These are phyloP conservation scores for Purpureocillium lavendulum DNA, from an alignment of 2,329 filamentous ascomycete species.

Conservation along the genomic window DNA sequence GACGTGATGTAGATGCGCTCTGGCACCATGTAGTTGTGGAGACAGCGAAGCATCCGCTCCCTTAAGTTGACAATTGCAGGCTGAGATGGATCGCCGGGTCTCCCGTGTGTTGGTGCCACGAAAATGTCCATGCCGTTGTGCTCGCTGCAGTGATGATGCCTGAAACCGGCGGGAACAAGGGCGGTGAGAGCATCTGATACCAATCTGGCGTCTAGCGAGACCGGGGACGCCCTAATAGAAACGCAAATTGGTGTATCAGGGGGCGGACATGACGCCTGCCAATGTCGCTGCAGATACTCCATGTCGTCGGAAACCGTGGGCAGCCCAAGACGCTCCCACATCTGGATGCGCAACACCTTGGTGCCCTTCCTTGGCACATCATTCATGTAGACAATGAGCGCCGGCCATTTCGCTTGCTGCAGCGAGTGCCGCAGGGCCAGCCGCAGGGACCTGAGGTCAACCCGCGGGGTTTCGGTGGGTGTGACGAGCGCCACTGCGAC, in stretches of 20 bases:
- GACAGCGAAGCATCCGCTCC: constrained; percentile 3
- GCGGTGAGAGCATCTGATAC: constrained; percentile 15
- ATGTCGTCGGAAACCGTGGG: constrained; percentile 34
- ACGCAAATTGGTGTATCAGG: constrained; percentile 35
- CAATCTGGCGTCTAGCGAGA: constrained; percentile 20
- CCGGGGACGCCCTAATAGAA: constrained; percentile 26
- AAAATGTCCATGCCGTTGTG: too few relatives aligned
- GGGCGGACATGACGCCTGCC: constrained; percentile 38
- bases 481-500: constrained; percentile 45
- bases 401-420: constrained; percentile 44
- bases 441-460: constrained; percentile 40
- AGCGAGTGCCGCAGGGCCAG: constrained; percentile 35
- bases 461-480: constrained; percentile 29
- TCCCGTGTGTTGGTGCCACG: too few relatives aligned
- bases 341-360: constrained; percentile 46
- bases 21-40: constrained; percentile 30
- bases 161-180: constrained; percentile 9
- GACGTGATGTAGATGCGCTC: constrained; percentile 23
- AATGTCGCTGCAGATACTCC: constrained; percentile 35
- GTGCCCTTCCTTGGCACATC: constrained; percentile 46
- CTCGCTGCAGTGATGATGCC: constrained; percentile 10
- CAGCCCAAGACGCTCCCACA: constrained; percentile 38
- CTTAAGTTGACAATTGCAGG: too few relatives aligned
- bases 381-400: constrained; percentile 45
- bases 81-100: too few relatives aligned